Base-by-base conservation (phyloP, 2,329 filamentous ascomycete genomes). In the Sclerotinia nivalis region DNA sequence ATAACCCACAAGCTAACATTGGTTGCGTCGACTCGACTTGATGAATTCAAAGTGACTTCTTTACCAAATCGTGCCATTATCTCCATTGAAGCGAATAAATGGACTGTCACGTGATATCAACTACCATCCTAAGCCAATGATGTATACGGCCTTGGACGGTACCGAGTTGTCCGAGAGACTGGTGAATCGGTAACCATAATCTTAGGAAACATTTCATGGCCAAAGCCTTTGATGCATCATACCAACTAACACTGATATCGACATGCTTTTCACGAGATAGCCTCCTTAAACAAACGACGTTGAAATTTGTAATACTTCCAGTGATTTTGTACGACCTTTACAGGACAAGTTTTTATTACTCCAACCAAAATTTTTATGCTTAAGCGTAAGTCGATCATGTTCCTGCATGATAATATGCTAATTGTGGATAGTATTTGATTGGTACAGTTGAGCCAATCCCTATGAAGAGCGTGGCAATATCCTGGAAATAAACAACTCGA, bases 401-500 rank as follows among this genome's bases (percentile, higher is more conserved):
- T 65, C 47, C 49, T 65, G 31, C 61, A 65, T 52, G 61, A 28
- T 10, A 65, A 52, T 64, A 40, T 65, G 31, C 47, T 65, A 54
- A 65, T 52, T 65, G 18, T 50, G 8, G n/a, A 40, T 28, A 52
- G n/a, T 28, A 20, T 28, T 37, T 65, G 10, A 52, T 64, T 65
- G 31, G 47, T 28, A 34, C 9, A 34, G 34, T 12, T 10, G 61
- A 52, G 37, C 61, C 61, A 65, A 65, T 65, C 61, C 61, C n/a
- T 50, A 52, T 34, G 52, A 40, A 52, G 61, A 65, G 61, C 61
- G 61, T 65, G 61, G 61, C 61, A 52, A 43, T 43, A 65, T 65
- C n/a, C 61, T 20, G n/a, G 25, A 22, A 4, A 28, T 65, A 22
- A 43, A 65, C 49, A 65, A 65, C 31, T 65, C 5, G 34, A 43